phyloP scores from a whole-genome alignment of 768 basidiomycete species.

The Collybiopsis confluens region DNA sequence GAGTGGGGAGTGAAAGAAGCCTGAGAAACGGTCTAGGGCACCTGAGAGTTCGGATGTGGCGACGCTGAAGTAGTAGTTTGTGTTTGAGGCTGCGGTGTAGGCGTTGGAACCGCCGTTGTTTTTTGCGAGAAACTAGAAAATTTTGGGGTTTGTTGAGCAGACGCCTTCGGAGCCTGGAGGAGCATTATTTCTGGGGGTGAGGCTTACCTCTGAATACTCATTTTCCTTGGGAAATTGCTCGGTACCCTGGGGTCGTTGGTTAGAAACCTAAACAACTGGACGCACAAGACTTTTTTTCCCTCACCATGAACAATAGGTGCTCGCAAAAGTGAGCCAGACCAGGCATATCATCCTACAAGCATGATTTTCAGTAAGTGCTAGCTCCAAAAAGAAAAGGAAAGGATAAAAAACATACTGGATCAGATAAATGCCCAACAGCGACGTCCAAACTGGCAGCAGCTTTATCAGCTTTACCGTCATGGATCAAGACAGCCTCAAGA shows the following conservation, averaged over 20 bases:
- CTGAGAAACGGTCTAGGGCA: conserved; percentile 73
- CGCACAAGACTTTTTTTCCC: conserved; percentile 1
- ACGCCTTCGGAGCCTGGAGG: no score
- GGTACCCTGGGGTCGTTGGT: conserved; percentile 59
- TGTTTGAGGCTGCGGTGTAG: conserved; percentile 87
- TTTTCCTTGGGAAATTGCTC: conserved; percentile 87
- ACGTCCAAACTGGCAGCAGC: conserved; percentile 94
- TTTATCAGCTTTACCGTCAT: conserved; percentile 86
- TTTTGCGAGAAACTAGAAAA: conserved; percentile 69
- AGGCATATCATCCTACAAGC: conserved; percentile 75
- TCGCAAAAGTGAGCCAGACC: conserved; percentile 95
- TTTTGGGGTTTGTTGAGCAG: conserved; percentile 8
- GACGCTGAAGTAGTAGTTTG: conserved; percentile 82
- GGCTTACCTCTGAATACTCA: conserved; percentile 79
- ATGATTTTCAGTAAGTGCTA: conserved; percentile 1
- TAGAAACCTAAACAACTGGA: neutral
- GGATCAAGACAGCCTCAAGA: conserved; percentile 79
- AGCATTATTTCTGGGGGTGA: no score
- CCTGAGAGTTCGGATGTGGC: conserved; percentile 57
- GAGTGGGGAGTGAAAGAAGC: conserved; percentile 91
- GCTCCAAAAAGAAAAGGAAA: neutral
- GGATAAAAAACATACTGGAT: conserved; percentile 89
- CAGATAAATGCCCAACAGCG: conserved; percentile 87
- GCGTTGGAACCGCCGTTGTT: conserved; percentile 89
- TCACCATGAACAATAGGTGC: conserved; percentile 92